phyloP scores from a whole-genome alignment of 805 yeast species.

The Saccharomycopsis sp. region DNA sequence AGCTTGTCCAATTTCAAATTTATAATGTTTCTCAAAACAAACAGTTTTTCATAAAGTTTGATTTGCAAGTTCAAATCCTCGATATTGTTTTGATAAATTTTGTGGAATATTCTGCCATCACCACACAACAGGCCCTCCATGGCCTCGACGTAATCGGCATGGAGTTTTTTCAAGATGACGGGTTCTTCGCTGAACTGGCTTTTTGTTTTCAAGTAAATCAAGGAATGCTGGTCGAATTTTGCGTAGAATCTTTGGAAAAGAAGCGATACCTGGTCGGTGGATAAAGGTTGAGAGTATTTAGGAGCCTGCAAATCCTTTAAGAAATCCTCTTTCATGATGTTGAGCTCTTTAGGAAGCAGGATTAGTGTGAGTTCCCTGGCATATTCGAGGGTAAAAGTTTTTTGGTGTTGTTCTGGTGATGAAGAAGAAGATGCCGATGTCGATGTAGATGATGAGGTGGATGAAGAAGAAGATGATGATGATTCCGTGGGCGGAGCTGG shows the following conservation, averaged over 20 bases:
- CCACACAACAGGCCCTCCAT: constrained; percentile 14
- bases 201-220: background rate
- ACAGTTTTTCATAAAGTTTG: constrained; percentile 10
- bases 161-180: background rate
- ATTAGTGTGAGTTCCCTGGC: constrained; percentile 3
- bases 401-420: background rate
- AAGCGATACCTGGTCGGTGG: constrained; percentile 17
- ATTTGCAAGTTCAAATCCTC: constrained; percentile 16
- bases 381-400: constrained; percentile 6
- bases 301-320: constrained; percentile 19
- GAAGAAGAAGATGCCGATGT: background rate
- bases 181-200: background rate
- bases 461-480: too few species aligned
- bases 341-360: constrained; percentile 10
- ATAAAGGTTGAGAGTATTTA: constrained; percentile 18
- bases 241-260: constrained; percentile 18
- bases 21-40: constrained; percentile 10
- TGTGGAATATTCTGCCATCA: constrained; percentile 12
- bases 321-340: constrained; percentile 8
- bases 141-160: constrained; percentile 12
- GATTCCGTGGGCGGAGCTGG: too few species aligned
- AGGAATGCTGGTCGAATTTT: constrained; percentile 12
- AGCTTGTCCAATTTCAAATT: constrained; percentile 9
- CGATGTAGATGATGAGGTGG: constrained; percentile 13
- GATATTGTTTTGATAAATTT: constrained; percentile 16